Conservation (phyloP, 768 basidiomycete species). For the Macrolepiota albuminosa region DNA sequence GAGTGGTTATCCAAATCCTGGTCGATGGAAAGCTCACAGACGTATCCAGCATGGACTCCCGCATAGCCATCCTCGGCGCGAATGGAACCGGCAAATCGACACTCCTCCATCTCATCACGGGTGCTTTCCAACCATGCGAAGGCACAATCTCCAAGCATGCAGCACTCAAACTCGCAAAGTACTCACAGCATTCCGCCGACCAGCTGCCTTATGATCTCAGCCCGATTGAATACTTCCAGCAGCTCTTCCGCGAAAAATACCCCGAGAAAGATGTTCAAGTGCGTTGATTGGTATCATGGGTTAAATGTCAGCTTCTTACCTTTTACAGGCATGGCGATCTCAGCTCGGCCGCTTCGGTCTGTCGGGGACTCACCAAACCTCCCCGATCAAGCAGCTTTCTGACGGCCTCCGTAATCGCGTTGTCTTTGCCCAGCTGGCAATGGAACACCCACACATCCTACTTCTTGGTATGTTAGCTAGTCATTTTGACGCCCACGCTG, state of each 20-base stretch:
- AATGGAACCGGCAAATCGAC: constrained; percentile 96
- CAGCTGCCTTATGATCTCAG: constrained; percentile 91
- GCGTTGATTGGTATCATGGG: constrained; percentile 7
- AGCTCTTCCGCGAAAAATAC: constrained; percentile 71
- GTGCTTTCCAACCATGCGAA: constrained; percentile 69
- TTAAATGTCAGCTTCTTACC: neutral
- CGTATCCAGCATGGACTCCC: constrained; percentile 71
- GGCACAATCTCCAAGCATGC: constrained; percentile 90
- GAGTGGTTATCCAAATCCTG: constrained; percentile 12
- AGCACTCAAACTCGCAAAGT: constrained; percentile 92
- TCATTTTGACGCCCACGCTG: constrained; percentile 4
- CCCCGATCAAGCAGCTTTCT: constrained; percentile 90
- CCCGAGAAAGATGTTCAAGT: constrained; percentile 89
- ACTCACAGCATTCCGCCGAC: constrained; percentile 98
- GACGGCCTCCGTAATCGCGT: constrained; percentile 97
- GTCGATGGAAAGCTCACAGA: neutral
- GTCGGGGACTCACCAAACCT: constrained; percentile 88
- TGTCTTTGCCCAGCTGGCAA: constrained; percentile 92
- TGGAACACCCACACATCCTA: constrained; percentile 97
- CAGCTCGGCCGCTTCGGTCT: constrained; percentile 96
- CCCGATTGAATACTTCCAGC: constrained; percentile 93
- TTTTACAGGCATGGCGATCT: constrained; percentile 77
- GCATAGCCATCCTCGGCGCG: constrained; percentile 92
- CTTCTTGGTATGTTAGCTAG: constrained; percentile 55
- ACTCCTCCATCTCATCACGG: constrained; percentile 85